A percentile compares a stretch with the other conserved stretches of the same genome.
Evolutionary conservation across 495 filamentous ascomycete species (phyloP).

Genomic region (Mytilinidion resinicola): DNA sequence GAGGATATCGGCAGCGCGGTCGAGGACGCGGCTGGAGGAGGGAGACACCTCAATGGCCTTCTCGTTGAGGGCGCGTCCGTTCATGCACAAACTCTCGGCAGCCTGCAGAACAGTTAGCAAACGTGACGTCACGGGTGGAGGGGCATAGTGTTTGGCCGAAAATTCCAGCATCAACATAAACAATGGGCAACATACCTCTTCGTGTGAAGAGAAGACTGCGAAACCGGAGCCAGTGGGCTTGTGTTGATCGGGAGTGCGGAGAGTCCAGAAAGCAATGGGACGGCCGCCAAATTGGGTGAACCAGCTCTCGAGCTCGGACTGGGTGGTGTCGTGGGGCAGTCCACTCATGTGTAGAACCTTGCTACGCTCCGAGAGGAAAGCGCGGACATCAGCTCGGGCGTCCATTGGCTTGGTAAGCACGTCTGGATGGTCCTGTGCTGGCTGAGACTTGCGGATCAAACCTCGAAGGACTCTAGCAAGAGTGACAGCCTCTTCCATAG

Average conservation of each 20-base stretch:
- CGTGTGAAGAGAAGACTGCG: constrained; percentile 95
- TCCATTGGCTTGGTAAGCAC: constrained; percentile 93
- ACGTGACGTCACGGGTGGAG: background rate
- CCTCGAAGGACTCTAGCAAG: constrained; percentile 86
- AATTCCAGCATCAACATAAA: constrained; percentile 5
- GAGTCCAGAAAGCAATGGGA: constrained; percentile 98
- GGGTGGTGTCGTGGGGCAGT: constrained; percentile 93
- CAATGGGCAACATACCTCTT: constrained; percentile 68
- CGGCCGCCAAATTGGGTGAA: constrained; percentile 97
- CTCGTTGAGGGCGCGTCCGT: constrained; percentile 93
- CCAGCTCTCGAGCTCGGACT: constrained; percentile 97
- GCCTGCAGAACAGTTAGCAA: constrained; percentile 30
- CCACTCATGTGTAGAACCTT: constrained; percentile 98
- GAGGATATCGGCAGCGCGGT: constrained; percentile 88
- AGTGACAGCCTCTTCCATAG: constrained; percentile 95
- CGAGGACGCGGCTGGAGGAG: constrained; percentile 88
- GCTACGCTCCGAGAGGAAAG: constrained; percentile 88
- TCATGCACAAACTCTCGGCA: constrained; percentile 97
- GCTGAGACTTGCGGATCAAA: constrained; percentile 91
- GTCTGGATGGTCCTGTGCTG: constrained; percentile 85
- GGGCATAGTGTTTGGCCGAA: background rate
- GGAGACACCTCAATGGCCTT: constrained; percentile 98
- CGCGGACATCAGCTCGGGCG: constrained; percentile 91
- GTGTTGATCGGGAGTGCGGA: constrained; percentile 95
- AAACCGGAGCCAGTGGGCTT: constrained; percentile 97